Evolutionary conservation across 1,139 yeast species (phyloP).

Genomic region (Saccharomyces hybrid): DNA sequence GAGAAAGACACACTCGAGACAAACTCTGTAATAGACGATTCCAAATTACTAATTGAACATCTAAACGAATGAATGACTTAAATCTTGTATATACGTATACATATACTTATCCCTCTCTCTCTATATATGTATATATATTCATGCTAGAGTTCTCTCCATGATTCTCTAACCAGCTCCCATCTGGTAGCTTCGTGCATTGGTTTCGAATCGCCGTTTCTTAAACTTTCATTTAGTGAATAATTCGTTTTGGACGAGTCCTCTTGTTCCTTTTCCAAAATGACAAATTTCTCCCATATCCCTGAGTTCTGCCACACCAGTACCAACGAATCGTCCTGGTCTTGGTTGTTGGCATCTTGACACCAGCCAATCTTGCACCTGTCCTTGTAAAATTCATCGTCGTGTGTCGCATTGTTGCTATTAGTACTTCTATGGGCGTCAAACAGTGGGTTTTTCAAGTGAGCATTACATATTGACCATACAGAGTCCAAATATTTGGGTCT

Average conservation of each 20-base stretch:
- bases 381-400: slow-evolving; percentile 15
- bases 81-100: background rate
- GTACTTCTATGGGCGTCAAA: slow-evolving; percentile 13
- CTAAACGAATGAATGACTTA: background rate
- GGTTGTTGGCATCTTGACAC: slow-evolving; percentile 22
- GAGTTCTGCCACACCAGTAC: slow-evolving; percentile 69
- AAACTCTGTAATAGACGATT: background rate
- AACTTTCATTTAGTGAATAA: slow-evolving; percentile 17
- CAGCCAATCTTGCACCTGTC: slow-evolving; percentile 31
- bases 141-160: slow-evolving; percentile 50
- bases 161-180: slow-evolving; percentile 63
- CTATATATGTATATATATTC: background rate
- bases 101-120: background rate
- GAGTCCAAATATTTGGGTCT: slow-evolving; percentile 72
- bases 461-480: slow-evolving; percentile 82
- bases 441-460: slow-evolving; percentile 45
- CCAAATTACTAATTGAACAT: background rate
- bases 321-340: slow-evolving; percentile 45
- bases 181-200: slow-evolving; percentile 24
- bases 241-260: background rate
- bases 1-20: background rate
- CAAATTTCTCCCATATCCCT: slow-evolving; percentile 81
- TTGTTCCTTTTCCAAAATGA: slow-evolving; percentile 45
- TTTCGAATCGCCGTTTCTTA: slow-evolving; percentile 13
- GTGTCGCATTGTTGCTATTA: slow-evolving; percentile 5